Percentiles rank a stretch among this genome's conserved stretches.
phyloP scores from a whole-genome alignment of 177 flowering plant genomes.

The Vitis hybrid region DNA sequence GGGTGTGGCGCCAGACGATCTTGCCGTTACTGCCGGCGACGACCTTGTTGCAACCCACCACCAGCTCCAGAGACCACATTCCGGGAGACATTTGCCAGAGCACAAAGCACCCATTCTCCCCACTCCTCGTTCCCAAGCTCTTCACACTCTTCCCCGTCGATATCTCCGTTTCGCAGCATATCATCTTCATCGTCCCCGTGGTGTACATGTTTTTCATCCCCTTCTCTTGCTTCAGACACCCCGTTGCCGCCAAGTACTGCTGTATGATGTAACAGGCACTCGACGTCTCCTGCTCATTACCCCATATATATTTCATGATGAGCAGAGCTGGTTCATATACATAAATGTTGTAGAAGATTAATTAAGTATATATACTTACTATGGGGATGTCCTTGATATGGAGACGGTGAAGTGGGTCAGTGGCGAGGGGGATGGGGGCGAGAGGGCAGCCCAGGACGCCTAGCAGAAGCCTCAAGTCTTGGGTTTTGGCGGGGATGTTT shows the following conservation, averaged over 20 bases:
- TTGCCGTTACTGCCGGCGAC: constrained; percentile 88
- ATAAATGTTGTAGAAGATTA: not conserved
- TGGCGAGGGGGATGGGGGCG: constrained; percentile 62
- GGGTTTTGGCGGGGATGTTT: constrained; percentile 26
- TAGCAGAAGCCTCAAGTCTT: constrained; percentile 68
- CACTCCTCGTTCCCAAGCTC: constrained; percentile 45
- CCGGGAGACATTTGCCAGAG: constrained; percentile 90
- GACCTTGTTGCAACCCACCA: constrained; percentile 63
- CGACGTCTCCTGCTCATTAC: constrained; percentile 52
- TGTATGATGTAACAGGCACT: constrained; percentile 75
- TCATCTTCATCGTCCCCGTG: constrained; percentile 66
- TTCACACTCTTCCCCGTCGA: constrained; percentile 47
- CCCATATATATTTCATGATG: not conserved
- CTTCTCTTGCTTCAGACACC: constrained; percentile 49
- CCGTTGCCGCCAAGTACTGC: constrained; percentile 87
- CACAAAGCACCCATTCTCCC: constrained; percentile 79
- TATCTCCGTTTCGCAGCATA: constrained; percentile 64
- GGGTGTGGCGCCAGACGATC: constrained; percentile 84
- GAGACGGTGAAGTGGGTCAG: constrained; percentile 23
- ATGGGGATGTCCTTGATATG: constrained; percentile 52
- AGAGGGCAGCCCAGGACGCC: constrained; percentile 90
- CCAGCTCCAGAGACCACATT: constrained; percentile 89
- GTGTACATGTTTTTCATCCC: constrained; percentile 65
- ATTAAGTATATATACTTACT: constrained; percentile 29
- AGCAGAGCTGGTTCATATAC: not conserved